Conservation (phyloP, 805 yeast species). For the Yarrowia sp. region DNA sequence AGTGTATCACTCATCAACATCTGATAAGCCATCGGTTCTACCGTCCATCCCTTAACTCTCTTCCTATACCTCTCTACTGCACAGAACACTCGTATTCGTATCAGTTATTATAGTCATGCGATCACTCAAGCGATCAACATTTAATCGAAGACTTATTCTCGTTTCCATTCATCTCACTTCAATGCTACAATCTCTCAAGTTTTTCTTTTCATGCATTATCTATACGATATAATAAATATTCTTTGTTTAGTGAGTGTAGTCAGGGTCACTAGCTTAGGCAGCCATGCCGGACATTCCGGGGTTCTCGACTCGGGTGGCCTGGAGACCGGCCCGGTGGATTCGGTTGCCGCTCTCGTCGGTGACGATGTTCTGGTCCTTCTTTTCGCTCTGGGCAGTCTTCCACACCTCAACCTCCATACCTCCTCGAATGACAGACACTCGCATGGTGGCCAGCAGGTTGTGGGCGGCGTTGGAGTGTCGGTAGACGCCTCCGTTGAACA, state of each 20-base stretch:
- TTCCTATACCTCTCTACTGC: no score
- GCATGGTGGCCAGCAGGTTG: conserved; percentile 89
- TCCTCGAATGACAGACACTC: conserved; percentile 84
- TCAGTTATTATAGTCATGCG: no score
- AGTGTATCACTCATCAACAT: no score
- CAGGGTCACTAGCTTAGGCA: conserved; percentile 50
- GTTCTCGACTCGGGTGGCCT: conserved; percentile 57
- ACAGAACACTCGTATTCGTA: no score
- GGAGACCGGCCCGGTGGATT: conserved; percentile 67
- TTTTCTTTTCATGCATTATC: conserved; percentile 18
- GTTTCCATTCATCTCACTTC: no score
- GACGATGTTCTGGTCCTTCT: conserved; percentile 65
- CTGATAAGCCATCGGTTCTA: no score
- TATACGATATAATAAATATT: conserved; percentile 39
- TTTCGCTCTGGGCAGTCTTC: conserved; percentile 73
- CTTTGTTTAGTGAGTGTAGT: neutral
- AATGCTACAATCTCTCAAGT: no score
- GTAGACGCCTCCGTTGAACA: conserved; percentile 94
- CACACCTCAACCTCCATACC: conserved; percentile 84
- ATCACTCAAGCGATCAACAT: no score
- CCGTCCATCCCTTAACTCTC: no score
- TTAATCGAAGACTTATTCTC: no score
- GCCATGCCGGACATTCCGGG: conserved; percentile 66
- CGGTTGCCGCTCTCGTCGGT: conserved; percentile 61
- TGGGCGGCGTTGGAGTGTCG: conserved; percentile 93